Percentiles rank a stretch among this genome's conserved stretches.
phyloP scores from a whole-genome alignment of 352 stramenopile genomes.

The Globisporangium nunn region DNA sequence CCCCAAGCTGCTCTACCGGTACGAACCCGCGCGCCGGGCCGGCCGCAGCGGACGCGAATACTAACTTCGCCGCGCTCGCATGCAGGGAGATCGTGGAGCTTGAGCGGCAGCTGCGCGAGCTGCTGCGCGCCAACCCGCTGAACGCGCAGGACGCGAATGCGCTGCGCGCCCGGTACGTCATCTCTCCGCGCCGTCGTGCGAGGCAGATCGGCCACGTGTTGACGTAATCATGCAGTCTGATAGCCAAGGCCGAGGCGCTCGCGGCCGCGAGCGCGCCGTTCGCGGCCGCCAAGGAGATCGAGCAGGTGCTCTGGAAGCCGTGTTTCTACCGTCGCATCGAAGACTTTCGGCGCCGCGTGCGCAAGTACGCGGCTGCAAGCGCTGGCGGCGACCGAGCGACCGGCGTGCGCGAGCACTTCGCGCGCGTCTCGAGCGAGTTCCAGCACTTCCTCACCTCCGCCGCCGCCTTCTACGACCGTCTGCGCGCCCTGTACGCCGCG shows the following conservation, averaged over 20 bases:
- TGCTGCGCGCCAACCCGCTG: conserved; percentile 55
- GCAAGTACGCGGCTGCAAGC: conserved; percentile 76
- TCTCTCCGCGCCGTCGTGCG: not conserved
- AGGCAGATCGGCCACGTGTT: not conserved
- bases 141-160: conserved; percentile 55
- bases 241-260: conserved; percentile 42
- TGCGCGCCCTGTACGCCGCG: conserved; percentile 40
- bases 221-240: conserved; percentile 20
- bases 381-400: conserved; percentile 30
- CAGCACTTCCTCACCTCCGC: conserved; percentile 59
- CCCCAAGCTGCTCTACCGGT: conserved; percentile 31
- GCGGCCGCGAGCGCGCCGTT: conserved; percentile 40
- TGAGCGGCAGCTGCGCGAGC: conserved; percentile 67
- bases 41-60: too few relatives aligned
- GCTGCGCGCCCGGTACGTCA: conserved; percentile 29
- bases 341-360: conserved; percentile 80
- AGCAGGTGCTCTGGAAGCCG: conserved; percentile 85
- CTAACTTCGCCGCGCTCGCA: too few relatives aligned
- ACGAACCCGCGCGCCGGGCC: conserved; percentile 1
- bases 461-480: conserved; percentile 66
- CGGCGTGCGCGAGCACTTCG: conserved; percentile 69
- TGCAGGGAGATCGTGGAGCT: conserved; percentile 59
- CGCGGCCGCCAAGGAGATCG: conserved; percentile 59
- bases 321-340: conserved; percentile 91
- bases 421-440: conserved; percentile 65